phyloP scores from a whole-genome alignment of 805 yeast genomes.

The Torulaspora franciscae region DNA sequence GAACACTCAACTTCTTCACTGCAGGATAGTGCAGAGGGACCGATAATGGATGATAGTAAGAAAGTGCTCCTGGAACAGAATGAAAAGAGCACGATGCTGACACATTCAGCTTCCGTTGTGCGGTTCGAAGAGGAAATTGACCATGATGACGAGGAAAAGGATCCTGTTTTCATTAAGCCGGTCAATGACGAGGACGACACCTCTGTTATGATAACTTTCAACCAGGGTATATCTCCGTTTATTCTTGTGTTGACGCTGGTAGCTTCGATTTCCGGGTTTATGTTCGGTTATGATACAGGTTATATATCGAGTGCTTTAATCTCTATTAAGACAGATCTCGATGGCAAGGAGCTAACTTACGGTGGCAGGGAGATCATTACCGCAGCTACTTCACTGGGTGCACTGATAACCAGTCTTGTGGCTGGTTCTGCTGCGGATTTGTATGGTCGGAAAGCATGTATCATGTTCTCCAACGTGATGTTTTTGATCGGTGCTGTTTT shows the following conservation, averaged over 20 bases:
- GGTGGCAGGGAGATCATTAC: conserved; percentile 89
- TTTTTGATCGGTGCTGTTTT: conserved; percentile 80
- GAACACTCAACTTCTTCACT: conserved; percentile 5
- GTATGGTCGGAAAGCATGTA: conserved; percentile 78
- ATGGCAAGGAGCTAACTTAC: conserved; percentile 50
- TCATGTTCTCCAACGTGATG: conserved; percentile 75
- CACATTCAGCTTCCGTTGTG: conserved; percentile 7
- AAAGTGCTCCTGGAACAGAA: conserved; percentile 1
- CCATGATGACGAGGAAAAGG: conserved; percentile 15
- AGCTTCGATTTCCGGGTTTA: conserved; percentile 88
- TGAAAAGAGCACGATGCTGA: neutral
- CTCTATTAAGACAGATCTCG: conserved; percentile 73
- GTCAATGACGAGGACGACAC: conserved; percentile 47
- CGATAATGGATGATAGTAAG: conserved; percentile 9
- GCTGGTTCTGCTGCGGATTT: conserved; percentile 83
- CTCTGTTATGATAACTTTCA: conserved; percentile 45
- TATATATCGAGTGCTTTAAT: conserved; percentile 92
- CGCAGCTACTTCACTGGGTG: conserved; percentile 92
- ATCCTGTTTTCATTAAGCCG: conserved; percentile 34
- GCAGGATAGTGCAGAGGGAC: conserved; percentile 8
- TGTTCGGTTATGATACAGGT: conserved; percentile 98
- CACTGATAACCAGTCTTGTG: conserved; percentile 67
- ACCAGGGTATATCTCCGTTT: conserved; percentile 53
- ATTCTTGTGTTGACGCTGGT: conserved; percentile 66
- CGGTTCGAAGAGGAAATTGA: conserved; percentile 9